Percentiles rank a stretch among this genome's conserved stretches.
Evolutionary conservation across 192 early-diverging fungal species (phyloP).

Genomic region (Haplosporangium gracile): DNA sequence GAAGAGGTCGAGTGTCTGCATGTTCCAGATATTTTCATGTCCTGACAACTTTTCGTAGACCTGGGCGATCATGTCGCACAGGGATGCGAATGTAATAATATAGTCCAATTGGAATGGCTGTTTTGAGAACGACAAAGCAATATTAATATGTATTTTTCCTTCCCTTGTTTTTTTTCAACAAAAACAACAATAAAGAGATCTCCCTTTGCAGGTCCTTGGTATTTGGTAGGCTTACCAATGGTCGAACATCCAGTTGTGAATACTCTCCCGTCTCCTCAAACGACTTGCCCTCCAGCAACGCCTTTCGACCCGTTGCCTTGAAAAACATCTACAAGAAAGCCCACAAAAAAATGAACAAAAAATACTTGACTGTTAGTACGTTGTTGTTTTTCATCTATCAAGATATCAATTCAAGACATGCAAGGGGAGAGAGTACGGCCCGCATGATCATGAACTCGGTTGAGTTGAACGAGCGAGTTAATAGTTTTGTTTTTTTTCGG

Average conservation of each 20-base stretch:
- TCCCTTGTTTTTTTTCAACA: no score
- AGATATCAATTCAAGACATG: neutral
- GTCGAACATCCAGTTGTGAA: constrained; percentile 47
- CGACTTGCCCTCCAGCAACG: constrained; percentile 19
- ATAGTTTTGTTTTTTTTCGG: neutral
- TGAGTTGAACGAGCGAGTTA: no score
- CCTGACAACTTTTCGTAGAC: constrained; percentile 31
- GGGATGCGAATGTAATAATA: constrained; percentile 43
- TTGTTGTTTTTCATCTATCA: neutral
- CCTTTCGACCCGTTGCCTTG: constrained; percentile 24
- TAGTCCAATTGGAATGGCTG: constrained; percentile 48
- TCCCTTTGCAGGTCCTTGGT: neutral
- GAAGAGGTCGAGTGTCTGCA: constrained; percentile 38
- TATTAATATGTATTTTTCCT: no score
- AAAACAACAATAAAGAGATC: neutral
- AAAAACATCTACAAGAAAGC: constrained; percentile 31
- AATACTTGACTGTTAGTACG: neutral
- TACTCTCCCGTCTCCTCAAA: constrained; percentile 48
- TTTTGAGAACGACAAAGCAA: neutral
- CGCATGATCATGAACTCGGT: neutral
- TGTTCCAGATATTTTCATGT: constrained; percentile 26
- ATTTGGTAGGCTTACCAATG: constrained; percentile 18
- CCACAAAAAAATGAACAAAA: neutral
- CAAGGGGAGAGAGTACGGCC: neutral
- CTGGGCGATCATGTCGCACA: constrained; percentile 51